Percentiles rank a stretch among this genome's conserved stretches.
phyloP scores from a whole-genome alignment of 2,329 filamentous ascomycete species.

The Exserohilum rostratum region DNA sequence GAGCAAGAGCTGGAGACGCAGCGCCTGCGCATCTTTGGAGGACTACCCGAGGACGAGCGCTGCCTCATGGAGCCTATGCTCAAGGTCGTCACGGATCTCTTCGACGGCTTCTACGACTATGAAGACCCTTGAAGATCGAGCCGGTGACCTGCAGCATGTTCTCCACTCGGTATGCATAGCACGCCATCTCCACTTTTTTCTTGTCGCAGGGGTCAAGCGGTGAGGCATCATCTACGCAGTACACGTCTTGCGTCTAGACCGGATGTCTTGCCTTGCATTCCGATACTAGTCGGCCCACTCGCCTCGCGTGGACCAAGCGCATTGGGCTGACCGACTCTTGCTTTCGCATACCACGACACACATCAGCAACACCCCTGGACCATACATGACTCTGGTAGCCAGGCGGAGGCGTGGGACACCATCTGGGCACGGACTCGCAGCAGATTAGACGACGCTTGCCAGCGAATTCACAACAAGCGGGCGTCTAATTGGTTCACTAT shows the following conservation, averaged over 20 bases:
- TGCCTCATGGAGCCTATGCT: conserved; percentile 54
- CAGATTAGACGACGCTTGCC: conserved; percentile 37
- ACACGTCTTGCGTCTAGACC: conserved; percentile 17
- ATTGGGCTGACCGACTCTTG: neutral
- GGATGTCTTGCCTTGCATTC: conserved; percentile 29
- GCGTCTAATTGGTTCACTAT: conserved; percentile 44
- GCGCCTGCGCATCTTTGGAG: conserved; percentile 53
- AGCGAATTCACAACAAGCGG: conserved; percentile 11
- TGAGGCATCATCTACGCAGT: neutral
- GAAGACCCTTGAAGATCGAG: conserved; percentile 46
- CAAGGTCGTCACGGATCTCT: conserved; percentile 54
- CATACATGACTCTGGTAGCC: conserved; percentile 37
- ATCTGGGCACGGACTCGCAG: conserved; percentile 47
- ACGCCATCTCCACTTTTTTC: neutral
- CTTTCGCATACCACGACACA: conserved; percentile 15
- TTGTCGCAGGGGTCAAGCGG: conserved; percentile 7
- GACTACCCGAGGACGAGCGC: conserved; percentile 50
- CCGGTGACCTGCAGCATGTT: conserved; percentile 2
- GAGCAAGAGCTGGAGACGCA: conserved; percentile 43
- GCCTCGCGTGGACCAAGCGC: conserved; percentile 15
- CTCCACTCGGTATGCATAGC: neutral
- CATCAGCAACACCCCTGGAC: conserved; percentile 20
- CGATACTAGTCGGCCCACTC: conserved; percentile 6
- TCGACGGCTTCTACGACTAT: conserved; percentile 53
- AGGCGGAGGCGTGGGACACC: conserved; percentile 46